Evolutionary conservation across 805 yeast genomes (phyloP).

Genomic region (Limtongia smithiae): DNA sequence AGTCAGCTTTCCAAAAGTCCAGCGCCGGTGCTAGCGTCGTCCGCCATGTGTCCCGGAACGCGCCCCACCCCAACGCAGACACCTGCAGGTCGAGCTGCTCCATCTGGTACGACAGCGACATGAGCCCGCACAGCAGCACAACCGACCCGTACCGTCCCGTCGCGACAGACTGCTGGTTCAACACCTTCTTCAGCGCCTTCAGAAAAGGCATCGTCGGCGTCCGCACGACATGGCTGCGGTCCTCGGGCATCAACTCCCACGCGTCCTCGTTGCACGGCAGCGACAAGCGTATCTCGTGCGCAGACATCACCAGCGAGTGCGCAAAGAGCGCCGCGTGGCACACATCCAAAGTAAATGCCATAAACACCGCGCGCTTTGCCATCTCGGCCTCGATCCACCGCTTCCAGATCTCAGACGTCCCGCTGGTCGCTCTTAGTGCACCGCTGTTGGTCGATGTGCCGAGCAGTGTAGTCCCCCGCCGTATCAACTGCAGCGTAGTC

Average conservation of each 20-base stretch:
- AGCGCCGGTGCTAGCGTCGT: conserved; percentile 65
- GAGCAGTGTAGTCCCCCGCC: conserved; percentile 43
- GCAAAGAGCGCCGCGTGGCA: conserved; percentile 76
- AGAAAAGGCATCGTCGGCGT: conserved; percentile 45
- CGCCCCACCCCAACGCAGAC: conserved; percentile 45
- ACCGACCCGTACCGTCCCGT: conserved; percentile 62
- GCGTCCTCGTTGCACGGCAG: conserved; percentile 61
- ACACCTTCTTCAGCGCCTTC: conserved; percentile 52
- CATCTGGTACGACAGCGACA: conserved; percentile 66
- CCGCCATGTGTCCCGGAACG: conserved; percentile 57
- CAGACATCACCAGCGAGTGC: conserved; percentile 56
- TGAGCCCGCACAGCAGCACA: conserved; percentile 61
- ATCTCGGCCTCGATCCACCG: conserved; percentile 79
- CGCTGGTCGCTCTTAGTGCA: background rate
- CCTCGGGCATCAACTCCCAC: conserved; percentile 46
- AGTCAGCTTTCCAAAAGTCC: conserved; percentile 56
- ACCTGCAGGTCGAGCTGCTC: conserved; percentile 68
- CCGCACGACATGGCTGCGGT: conserved; percentile 28
- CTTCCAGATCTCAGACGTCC: conserved; percentile 44
- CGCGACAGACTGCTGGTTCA: conserved; percentile 50
- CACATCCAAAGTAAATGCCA: conserved; percentile 79
- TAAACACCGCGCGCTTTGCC: conserved; percentile 70
- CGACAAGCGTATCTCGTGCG: conserved; percentile 59
- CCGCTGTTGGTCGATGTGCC: conserved; percentile 2
- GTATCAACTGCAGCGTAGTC: conserved; percentile 63